Base-by-base conservation (phyloP, 1,139 yeast genomes). In the Yamadazyma triangularis region DNA sequence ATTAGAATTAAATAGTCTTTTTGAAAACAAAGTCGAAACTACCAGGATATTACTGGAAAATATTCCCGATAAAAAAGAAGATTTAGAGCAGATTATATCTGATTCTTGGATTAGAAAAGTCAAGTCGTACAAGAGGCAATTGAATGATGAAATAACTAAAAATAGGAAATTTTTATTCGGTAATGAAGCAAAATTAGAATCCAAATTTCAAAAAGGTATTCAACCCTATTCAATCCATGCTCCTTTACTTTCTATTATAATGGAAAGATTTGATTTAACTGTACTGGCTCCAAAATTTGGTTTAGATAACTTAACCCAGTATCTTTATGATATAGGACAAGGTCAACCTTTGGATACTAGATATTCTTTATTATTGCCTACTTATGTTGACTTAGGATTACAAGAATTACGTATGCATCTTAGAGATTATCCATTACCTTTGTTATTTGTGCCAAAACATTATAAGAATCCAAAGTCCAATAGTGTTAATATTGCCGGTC, bases 341-440 rank as follows among this genome's bases (percentile, higher is more conserved):
- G 94, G 94, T 0, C 72, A 82, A 15, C 96, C 97, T 0, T 50
- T 54, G 32, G 83, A 80, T 39, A 76, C 89, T 0, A 51, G 63
- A 31, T 89, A 79, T 51, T 77, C 93, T 0, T 62, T 84, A 13
- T 53, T 83, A 48, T 48, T 88, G 2, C 97, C 97, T 0, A 48
- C 79, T 32, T 65, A 59, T 51, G 34, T 78, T 14, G 63, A 69
- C 20, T 51, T 81, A 34, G 56, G 57, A 8, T 54, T 79, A 25
- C 61, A 61, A 9, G 84, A 78, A 36, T 51, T 75, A 24, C 54
- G 80, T 20, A 60, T 77, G 44, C 78, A 75, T 40, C 42, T 79
- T 32, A 57, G 87, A 25, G 94, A 84, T 45, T 81, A 77, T 47
- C 91, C 91, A 0, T 48, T 84, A 19, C 87, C 88, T 2, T 49